These are phyloP conservation scores for Aspergillus calidoustus DNA, from an alignment of 2,329 filamentous ascomycete species.

Conservation along the genomic window DNA sequence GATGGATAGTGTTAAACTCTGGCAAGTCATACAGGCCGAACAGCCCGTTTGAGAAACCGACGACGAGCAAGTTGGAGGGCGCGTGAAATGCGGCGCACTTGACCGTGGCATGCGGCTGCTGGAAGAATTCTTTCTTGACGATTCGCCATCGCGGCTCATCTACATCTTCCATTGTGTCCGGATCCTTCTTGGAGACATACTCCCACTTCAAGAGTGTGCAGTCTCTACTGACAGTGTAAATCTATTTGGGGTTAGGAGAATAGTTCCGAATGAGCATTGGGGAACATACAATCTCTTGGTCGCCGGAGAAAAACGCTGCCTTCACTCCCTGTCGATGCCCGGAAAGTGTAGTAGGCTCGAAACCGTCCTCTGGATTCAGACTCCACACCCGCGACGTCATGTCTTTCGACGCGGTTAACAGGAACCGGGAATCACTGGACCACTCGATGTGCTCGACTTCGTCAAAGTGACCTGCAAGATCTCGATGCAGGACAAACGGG, in stretches of 20 bases:
- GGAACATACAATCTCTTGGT: constrained; percentile 74
- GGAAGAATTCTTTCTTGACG: constrained; percentile 87
- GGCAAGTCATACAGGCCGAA: constrained; percentile 96
- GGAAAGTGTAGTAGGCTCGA: constrained; percentile 84
- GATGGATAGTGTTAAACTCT: constrained; percentile 94
- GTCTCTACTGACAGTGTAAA: constrained; percentile 96
- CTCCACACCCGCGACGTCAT: constrained; percentile 96
- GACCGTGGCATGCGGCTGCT: constrained; percentile 85
- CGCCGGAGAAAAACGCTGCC: constrained; percentile 94
- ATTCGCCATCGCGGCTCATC: constrained; percentile 86
- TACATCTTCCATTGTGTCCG: constrained; percentile 64
- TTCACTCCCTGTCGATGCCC: constrained; percentile 90
- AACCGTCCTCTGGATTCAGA: constrained; percentile 81
- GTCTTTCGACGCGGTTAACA: constrained; percentile 89
- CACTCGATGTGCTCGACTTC: constrained; percentile 84
- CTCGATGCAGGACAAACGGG: constrained; percentile 86
- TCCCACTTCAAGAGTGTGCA: constrained; percentile 96
- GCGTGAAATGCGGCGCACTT: constrained; percentile 91
- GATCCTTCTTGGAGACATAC: constrained; percentile 69
- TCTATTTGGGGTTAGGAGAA: constrained; percentile 46
- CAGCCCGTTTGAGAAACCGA: constrained; percentile 91
- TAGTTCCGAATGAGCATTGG: background rate
- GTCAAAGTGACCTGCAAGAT: constrained; percentile 88
- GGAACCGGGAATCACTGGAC: constrained; percentile 95
- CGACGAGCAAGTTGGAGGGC: constrained; percentile 86